These are phyloP conservation scores for Asclepias syriaca DNA, from an alignment of 257 asterid species.

Conservation along the genomic window DNA sequence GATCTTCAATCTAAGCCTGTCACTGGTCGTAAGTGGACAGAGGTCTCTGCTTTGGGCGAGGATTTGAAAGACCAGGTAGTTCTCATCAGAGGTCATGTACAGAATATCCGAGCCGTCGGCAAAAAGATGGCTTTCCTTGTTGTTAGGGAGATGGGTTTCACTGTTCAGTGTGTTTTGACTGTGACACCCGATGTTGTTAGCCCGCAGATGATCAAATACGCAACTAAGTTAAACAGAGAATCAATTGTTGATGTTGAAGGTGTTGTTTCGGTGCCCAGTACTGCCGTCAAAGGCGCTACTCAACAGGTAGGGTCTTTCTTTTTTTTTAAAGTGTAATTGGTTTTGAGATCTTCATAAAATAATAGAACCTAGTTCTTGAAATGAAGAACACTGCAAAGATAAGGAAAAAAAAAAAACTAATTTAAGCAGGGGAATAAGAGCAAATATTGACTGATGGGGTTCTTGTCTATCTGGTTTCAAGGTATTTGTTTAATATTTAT, in stretches of 20 bases:
- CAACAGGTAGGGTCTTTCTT: slow-evolving; percentile 56
- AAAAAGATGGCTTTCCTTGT: slow-evolving; percentile 76
- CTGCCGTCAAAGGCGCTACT: slow-evolving; percentile 60
- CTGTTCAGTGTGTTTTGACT: slow-evolving; percentile 74
- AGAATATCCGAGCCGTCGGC: slow-evolving; percentile 61
- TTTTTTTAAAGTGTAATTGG: too few relatives aligned
- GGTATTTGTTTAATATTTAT: not conserved
- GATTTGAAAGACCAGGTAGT: slow-evolving; percentile 50
- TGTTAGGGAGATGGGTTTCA: slow-evolving; percentile 68
- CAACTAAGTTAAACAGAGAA: slow-evolving; percentile 59
- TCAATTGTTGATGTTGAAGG: slow-evolving; percentile 75
- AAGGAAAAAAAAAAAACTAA: not conserved
- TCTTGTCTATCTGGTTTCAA: not conserved
- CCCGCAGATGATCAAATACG: slow-evolving; percentile 71
- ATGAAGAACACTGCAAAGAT: not conserved
- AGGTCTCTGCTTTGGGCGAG: slow-evolving; percentile 36
- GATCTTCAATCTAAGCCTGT: slow-evolving; percentile 73
- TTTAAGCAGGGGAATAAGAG: not conserved
- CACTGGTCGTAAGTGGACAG: slow-evolving; percentile 66
- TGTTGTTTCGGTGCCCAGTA: slow-evolving; percentile 54
- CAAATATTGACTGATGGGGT: not conserved
- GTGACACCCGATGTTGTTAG: slow-evolving; percentile 64
- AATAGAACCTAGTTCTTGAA: too few relatives aligned
- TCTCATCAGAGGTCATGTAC: slow-evolving; percentile 64
- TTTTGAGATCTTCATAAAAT: too few relatives aligned